Evolutionary conservation across 2,329 filamentous ascomycete genomes (phyloP), one percentile per base, ranked within the genome.

Genomic region (Laburnicola sp.): DNA sequence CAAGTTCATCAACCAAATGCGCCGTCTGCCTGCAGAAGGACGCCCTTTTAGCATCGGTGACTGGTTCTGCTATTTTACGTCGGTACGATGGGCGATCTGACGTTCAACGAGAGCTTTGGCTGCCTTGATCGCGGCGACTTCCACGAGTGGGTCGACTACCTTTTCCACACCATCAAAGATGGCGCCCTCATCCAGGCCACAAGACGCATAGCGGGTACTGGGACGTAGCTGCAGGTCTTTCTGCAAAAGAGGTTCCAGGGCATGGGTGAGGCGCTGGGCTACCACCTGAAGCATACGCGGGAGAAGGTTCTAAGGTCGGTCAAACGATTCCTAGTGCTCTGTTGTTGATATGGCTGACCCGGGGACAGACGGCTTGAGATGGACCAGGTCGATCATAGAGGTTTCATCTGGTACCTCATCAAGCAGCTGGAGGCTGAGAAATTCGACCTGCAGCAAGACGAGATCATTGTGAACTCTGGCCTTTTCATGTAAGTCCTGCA

Each of bases 1-100:
- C 21, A 60, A 74, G 16, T 59, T 77, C 6, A 58, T 76, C 22
- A 25, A 56, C 1, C 65, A 66, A 23, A 49, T 78, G 3, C 60
- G 22, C 52, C 65, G 60, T 53, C 57, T 68, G 26, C 48, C 49
- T 2, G 28, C 32, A 10, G 27, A 59, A 23, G 41, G 61, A 10
- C 31, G 58, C 31, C 35, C 40, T 16, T 53, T 68, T 22, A 59
- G 67, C 37, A 62, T 68, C 31, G 56, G 61, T 6, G 50, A 65
- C 26, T 64, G 58, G 62, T 58, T 55, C 54, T 58, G 64, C 46
- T 60, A 60, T 39, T 49, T 57, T 25, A 63, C 60, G 0, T 63
- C 38, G 60, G 63, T 43, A 49, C 62, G 7, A 60, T 64, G 27
- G 63, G 60, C 2, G 59, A 68, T 26, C 60, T 69, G 6, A 50